Evolutionary conservation across 768 basidiomycete species (phyloP), one percentile per base, ranked within the genome.

Genomic region (Lactarius indigo): DNA sequence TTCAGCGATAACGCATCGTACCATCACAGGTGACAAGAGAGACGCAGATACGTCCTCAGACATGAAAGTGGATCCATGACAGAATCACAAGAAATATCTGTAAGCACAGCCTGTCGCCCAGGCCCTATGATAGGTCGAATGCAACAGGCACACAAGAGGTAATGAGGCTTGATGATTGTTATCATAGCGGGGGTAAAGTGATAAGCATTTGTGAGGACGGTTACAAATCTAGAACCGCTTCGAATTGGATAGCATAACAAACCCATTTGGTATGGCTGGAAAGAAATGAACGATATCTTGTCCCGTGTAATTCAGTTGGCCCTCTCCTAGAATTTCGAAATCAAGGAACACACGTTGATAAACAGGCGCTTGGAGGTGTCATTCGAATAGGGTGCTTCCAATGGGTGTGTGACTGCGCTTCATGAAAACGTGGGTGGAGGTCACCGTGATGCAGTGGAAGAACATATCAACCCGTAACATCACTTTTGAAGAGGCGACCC

Each of bases 41-140:
- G 56, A 50, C 39, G 20, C 28, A 28, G 35, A 44, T 28, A 37
- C 30, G 39, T 13, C 13, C 39, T 13, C 37, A 10, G 39, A 55
- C 23, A 55, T 26, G 13, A 55, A 55, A 60, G 59, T 44, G 64
- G 64, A 64, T 64, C 63, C 35, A 39, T 35, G 44, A 31, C 23
- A 39, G 47, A 54, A 59, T 41, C 20, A 20, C 41, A 20, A 5
- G 37, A 35, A 47, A 64, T 7, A 18, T 35, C 6, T 52, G 50
- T 15, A 52, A 8, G 23, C 57, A 39, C 47, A 15, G 50, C 30
- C 23, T 13, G 13, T 26, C 39, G 35, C 42, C 57, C 15, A 26
- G 9, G 30, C 17, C n/a, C n/a, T n/a, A n/a, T n/a, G n/a, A n/a
- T n/a, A n/a, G n/a, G n/a, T n/a, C 26, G 52, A 30, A 15, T n/a